Conservation (phyloP, 1,284 basidiomycete genomes). For the Afroboletus lepidellus region DNA sequence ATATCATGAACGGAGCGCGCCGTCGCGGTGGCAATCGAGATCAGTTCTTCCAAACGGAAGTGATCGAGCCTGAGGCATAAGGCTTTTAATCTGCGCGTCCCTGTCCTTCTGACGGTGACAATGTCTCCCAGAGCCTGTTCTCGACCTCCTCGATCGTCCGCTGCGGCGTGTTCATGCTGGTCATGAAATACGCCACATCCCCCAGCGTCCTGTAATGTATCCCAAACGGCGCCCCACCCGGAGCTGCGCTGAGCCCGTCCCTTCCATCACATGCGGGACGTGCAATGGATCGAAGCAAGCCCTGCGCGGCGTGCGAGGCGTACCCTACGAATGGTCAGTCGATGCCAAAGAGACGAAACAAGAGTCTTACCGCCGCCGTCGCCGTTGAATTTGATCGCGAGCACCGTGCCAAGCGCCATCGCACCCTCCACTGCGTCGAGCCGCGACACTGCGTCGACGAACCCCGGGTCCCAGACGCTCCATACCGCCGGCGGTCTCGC, state of each 20-base stretch:
- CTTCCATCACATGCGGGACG: constrained; percentile 16
- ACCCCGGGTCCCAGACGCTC: constrained; percentile 86
- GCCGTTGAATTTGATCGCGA: constrained; percentile 71
- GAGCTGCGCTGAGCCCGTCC: constrained; percentile 40
- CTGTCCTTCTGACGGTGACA: constrained; percentile 17
- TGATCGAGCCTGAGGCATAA: neutral
- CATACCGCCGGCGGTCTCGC: constrained; percentile 45
- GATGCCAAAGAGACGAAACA: neutral
- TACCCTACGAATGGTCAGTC: constrained; percentile 53
- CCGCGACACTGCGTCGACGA: constrained; percentile 65
- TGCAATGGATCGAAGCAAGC: constrained; percentile 52
- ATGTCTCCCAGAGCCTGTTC: constrained; percentile 52
- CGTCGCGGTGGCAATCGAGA: neutral
- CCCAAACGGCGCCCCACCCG: constrained; percentile 61
- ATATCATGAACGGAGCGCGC: neutral
- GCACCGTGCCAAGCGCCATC: constrained; percentile 88
- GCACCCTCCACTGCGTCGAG: constrained; percentile 62
- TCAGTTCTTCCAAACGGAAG: neutral
- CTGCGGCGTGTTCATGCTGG: constrained; percentile 74
- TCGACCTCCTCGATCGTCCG: constrained; percentile 58
- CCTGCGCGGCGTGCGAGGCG: constrained; percentile 69
- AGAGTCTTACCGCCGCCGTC: constrained; percentile 42
- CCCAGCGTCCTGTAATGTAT: constrained; percentile 91
- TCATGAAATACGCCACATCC: constrained; percentile 94
- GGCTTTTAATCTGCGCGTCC: neutral